A percentile compares a stretch with the other conserved stretches of the same genome.
These are phyloP conservation scores for Alloascoidea hylecoeti DNA, from an alignment of 805 yeast genomes.

Conservation along the genomic window DNA sequence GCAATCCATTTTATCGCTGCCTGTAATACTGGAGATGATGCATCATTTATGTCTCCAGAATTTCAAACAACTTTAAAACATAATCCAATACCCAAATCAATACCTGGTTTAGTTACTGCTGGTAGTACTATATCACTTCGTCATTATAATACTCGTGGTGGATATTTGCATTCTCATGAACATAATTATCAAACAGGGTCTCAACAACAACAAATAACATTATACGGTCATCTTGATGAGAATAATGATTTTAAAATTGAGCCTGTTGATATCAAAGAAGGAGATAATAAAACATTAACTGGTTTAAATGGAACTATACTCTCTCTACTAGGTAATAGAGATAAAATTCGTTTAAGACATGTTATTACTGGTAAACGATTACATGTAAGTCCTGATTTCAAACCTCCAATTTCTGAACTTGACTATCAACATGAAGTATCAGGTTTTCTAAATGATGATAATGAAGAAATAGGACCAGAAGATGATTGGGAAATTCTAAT, in stretches of 20 bases:
- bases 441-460: slow-evolving; percentile 48
- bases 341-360: slow-evolving; percentile 40
- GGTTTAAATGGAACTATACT: slow-evolving; percentile 39
- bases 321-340: slow-evolving; percentile 56
- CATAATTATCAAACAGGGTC: slow-evolving; percentile 51
- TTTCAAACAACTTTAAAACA: slow-evolving; percentile 48
- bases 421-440: slow-evolving; percentile 79
- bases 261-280: slow-evolving; percentile 20
- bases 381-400: slow-evolving; percentile 77
- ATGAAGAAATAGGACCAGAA: slow-evolving; percentile 57
- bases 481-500: slow-evolving; percentile 57
- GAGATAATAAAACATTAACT: slow-evolving; percentile 17
- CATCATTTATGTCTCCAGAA: slow-evolving; percentile 47
- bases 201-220: slow-evolving; percentile 66
- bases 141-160: slow-evolving; percentile 56
- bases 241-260: slow-evolving; percentile 72
- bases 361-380: slow-evolving; percentile 49
- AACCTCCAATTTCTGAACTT: slow-evolving; percentile 62
- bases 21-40: slow-evolving; percentile 38
- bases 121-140: slow-evolving; percentile 66
- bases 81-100: slow-evolving; percentile 20
- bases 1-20: slow-evolving; percentile 36
- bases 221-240: slow-evolving; percentile 46
- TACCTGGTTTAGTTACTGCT: slow-evolving; percentile 53
- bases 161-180: slow-evolving; percentile 70